Evolutionary conservation across 2,329 filamentous ascomycete species (phyloP), one percentile per base, ranked within the genome.

Genomic region (Fusarium redolens): DNA sequence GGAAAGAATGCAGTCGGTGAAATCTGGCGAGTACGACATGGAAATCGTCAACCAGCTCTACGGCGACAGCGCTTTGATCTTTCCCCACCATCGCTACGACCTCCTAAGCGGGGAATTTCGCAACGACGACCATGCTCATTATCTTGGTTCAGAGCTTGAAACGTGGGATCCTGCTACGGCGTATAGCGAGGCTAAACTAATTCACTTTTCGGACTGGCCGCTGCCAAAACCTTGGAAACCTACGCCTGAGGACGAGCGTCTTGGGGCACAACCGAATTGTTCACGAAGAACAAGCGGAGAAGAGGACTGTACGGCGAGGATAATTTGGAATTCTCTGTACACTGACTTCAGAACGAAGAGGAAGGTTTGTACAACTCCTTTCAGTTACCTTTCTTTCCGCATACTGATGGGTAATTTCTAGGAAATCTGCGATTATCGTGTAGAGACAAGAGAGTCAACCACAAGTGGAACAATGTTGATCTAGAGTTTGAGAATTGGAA

Each of bases 181-280:
- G 2, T 83, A 88, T 58, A 85, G 85, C 18, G 89, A 92, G 74
- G 89, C 90, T 11, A 92, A 92, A 70, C 85, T 92, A 9, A 83
- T 93, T 4, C 92, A 93, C 78, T 93, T 93, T 78, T 91, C 89
- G 17, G 92, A 94, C 76, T 92, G 89, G 89, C 92, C 92, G 2
- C 74, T 92, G 10, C 90, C 91, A 1, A 93, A 93, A 65, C 85
- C 85, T 1, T 87, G 86, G 85, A 66, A 71, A 82, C 76, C 48
- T 1, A 72, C 72, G 1, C 31, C 65, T 2, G 65, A 74, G 1
- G 50, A 62, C 0, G 31, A 69, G 1, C 55, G 75, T 13, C 37
- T 61, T 12, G 28, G 61, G 14, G 45, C 57, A 8, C 77, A 80
- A 25, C 79, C 79, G 0, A 55, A 57, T 13, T 79, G 77, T 12